A percentile compares a stretch with the other conserved stretches of the same genome.
phyloP scores from a whole-genome alignment of 106 monocot genomes.

The Posidonia australis region DNA sequence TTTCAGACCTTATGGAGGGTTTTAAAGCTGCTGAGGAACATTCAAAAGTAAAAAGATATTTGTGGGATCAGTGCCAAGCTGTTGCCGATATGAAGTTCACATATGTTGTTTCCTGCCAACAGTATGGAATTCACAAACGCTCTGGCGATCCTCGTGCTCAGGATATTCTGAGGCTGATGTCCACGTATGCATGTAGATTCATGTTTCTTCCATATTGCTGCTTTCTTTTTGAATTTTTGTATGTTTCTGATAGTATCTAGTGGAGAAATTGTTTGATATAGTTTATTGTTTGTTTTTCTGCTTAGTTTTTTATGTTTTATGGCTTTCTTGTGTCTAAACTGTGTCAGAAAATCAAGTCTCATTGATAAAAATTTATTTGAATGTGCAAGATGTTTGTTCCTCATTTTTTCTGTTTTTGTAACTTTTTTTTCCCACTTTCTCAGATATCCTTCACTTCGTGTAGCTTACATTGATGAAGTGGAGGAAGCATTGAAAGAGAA shows the following conservation, averaged over 20 bases:
- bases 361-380: not conserved
- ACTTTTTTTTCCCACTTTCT: not conserved
- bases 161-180: conserved; percentile 81
- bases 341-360: not conserved
- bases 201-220: too few species aligned
- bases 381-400: too few species aligned
- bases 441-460: conserved; percentile 91
- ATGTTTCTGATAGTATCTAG: too few species aligned
- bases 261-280: too few species aligned
- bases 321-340: not conserved
- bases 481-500: conserved; percentile 35
- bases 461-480: conserved; percentile 93
- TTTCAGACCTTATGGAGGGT: conserved; percentile 73
- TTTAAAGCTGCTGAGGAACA: conserved; percentile 65
- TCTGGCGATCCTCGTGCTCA: conserved; percentile 53
- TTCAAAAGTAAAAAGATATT: conserved; percentile 42
- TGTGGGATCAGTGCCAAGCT: conserved; percentile 69
- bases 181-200: conserved; percentile 46
- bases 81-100: conserved; percentile 93
- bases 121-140: conserved; percentile 80
- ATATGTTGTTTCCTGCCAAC: conserved; percentile 87
- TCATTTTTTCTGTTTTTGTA: not conserved
- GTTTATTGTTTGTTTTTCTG: too few species aligned
- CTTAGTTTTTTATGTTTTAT: not conserved
- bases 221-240: too few species aligned